A percentile compares a stretch with the other conserved stretches of the same genome.
phyloP scores from a whole-genome alignment of 1,139 yeast species.

The Nadsonia starkeyi-henricii region DNA sequence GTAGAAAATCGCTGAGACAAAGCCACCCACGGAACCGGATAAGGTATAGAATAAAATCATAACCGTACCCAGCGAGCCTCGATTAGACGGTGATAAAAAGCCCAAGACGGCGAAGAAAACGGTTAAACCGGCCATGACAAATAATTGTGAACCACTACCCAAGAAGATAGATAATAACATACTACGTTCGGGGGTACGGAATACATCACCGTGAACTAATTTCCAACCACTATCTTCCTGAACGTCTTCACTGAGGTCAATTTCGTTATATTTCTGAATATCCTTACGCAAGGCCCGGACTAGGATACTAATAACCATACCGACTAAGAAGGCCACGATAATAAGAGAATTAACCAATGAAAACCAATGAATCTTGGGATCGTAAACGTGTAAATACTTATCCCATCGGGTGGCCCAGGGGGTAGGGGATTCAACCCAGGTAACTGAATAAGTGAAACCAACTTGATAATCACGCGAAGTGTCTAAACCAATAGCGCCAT shows the following conservation, averaged over 20 bases:
- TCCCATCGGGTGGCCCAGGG: slow-evolving; percentile 99
- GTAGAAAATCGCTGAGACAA: slow-evolving; percentile 71
- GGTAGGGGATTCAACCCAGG: slow-evolving; percentile 53
- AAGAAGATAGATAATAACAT: slow-evolving; percentile 64
- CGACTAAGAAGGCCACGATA: slow-evolving; percentile 62
- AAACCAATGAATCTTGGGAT: slow-evolving; percentile 92
- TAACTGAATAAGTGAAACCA: slow-evolving; percentile 47
- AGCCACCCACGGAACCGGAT: slow-evolving; percentile 73
- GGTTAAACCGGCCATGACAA: slow-evolving; percentile 63
- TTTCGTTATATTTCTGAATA: slow-evolving; percentile 76
- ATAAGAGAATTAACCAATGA: slow-evolving; percentile 75
- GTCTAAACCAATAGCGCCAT: slow-evolving; percentile 28
- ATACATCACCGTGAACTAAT: slow-evolving; percentile 87
- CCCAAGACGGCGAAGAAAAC: slow-evolving; percentile 79
- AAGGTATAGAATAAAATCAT: slow-evolving; percentile 73
- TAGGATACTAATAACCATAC: slow-evolving; percentile 68
- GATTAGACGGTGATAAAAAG: slow-evolving; percentile 79
- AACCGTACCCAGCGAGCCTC: slow-evolving; percentile 86
- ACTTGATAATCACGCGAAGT: slow-evolving; percentile 26
- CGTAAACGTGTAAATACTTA: slow-evolving; percentile 79
- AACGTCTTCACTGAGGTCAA: slow-evolving; percentile 66
- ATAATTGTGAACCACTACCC: slow-evolving; percentile 81
- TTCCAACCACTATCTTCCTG: slow-evolving; percentile 98
- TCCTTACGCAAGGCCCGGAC: slow-evolving; percentile 73
- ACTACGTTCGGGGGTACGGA: slow-evolving; percentile 65